A percentile compares a stretch with the other conserved stretches of the same genome.
Evolutionary conservation across 2,329 filamentous ascomycete species (phyloP).

Genomic region (Furcasterigmium furcatum): DNA sequence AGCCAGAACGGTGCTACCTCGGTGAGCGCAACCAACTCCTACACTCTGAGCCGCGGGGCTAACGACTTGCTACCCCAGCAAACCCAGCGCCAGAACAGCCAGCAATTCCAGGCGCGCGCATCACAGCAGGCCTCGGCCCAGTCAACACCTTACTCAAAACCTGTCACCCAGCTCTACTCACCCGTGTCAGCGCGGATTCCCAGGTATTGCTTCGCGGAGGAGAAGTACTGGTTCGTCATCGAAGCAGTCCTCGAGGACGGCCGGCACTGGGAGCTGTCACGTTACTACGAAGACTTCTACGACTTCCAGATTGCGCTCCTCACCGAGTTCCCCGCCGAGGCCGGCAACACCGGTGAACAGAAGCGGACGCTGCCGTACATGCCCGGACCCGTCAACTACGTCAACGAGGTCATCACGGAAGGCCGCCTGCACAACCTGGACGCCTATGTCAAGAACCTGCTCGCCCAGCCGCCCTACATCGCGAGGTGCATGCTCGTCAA

Average conservation of each 20-base stretch:
- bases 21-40: constrained; percentile 34
- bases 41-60: background rate
- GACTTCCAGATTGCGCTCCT: constrained; percentile 96
- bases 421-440: constrained; percentile 89
- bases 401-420: constrained; percentile 96
- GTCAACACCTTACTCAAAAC: constrained; percentile 35
- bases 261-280: constrained; percentile 85
- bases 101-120: constrained; percentile 14
- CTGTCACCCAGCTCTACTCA: constrained; percentile 59
- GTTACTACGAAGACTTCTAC: constrained; percentile 98
- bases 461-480: constrained; percentile 81
- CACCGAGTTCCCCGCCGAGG: constrained; percentile 87
- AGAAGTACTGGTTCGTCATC: constrained; percentile 99
- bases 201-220: constrained; percentile 91
- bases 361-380: constrained; percentile 90
- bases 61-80: too few relatives aligned
- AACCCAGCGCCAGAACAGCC: constrained; percentile 24
- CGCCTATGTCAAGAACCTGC: constrained; percentile 89
- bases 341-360: constrained; percentile 77
- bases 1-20: constrained; percentile 41
- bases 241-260: constrained; percentile 89
- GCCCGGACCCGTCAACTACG: constrained; percentile 95
- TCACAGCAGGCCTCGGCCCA: constrained; percentile 32
- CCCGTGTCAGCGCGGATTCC: constrained; percentile 84
- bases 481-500: constrained; percentile 79